Percentiles rank a stretch among this genome's conserved stretches.
Conservation (phyloP, 352 stramenopile species). For the Globisporangium paddicum region DNA sequence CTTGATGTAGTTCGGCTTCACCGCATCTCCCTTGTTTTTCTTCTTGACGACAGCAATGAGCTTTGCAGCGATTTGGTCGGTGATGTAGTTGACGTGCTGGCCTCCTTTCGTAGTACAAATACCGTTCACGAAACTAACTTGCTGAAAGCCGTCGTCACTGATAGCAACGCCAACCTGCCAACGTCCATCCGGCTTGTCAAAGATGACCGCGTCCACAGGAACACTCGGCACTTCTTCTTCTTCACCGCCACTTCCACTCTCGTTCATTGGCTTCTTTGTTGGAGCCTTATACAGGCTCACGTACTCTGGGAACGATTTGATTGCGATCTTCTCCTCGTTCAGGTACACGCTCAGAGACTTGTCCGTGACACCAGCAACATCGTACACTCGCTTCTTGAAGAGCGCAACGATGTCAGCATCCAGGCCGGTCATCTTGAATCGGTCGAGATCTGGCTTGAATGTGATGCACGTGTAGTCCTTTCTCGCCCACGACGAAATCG, state of each 20-base stretch:
- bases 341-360: conserved; percentile 91
- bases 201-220: conserved; percentile 62
- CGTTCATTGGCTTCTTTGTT: conserved; percentile 15
- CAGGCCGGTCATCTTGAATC: conserved; percentile 91
- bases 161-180: conserved; percentile 94
- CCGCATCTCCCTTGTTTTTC: conserved; percentile 90
- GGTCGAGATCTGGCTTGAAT: conserved; percentile 94
- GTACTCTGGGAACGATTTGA: conserved; percentile 95
- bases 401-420: conserved; percentile 93
- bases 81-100: conserved; percentile 94
- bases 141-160: conserved; percentile 93
- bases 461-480: conserved; percentile 95
- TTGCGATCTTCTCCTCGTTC: conserved; percentile 91
- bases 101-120: conserved; percentile 96
- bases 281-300: conserved; percentile 83
- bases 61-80: conserved; percentile 87
- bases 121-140: conserved; percentile 97
- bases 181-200: conserved; percentile 89
- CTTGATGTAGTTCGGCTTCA: conserved; percentile 95
- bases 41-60: conserved; percentile 92
- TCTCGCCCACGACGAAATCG: conserved; percentile 76
- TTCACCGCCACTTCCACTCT: conserved; percentile 14
- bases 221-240: not conserved
- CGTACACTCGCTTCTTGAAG: conserved; percentile 96
- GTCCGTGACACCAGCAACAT: conserved; percentile 94